Evolutionary conservation across 768 basidiomycete species (phyloP).

Genomic region (Mycena capillaripes): DNA sequence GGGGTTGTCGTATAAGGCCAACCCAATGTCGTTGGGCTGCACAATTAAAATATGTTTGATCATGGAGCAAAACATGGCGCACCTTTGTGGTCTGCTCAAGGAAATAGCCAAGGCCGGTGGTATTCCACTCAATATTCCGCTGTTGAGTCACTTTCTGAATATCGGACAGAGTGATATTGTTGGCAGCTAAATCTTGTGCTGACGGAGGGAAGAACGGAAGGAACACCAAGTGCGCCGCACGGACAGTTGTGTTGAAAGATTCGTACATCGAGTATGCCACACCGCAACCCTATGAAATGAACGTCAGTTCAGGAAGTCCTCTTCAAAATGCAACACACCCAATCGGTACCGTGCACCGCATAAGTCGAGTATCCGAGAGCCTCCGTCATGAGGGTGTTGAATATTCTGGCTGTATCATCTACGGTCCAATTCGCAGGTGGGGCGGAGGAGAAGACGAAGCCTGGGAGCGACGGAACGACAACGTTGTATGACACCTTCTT

Average conservation of each 20-base stretch:
- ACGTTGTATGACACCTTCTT: too few species aligned
- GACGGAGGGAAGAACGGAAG: constrained; percentile 21
- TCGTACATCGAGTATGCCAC: constrained; percentile 13
- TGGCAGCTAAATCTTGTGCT: background rate
- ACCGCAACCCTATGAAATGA: background rate
- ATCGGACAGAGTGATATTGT: constrained; percentile 16
- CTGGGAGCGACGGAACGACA: constrained; percentile 15
- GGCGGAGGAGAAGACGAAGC: constrained; percentile 36
- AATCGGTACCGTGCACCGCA: constrained; percentile 41
- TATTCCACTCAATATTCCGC: constrained; percentile 4
- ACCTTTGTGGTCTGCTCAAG: background rate
- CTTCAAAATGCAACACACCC: constrained; percentile 28
- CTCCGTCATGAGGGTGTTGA: constrained; percentile 43
- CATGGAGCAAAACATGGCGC: background rate
- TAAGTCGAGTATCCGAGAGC: constrained; percentile 42
- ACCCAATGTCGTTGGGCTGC: constrained; percentile 42
- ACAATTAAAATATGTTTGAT: background rate
- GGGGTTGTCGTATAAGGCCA: constrained; percentile 42
- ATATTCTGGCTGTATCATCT: constrained; percentile 41
- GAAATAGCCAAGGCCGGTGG: constrained; percentile 6
- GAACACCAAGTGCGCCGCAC: constrained; percentile 24
- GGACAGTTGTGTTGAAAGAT: constrained; percentile 20
- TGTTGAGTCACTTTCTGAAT: constrained; percentile 15
- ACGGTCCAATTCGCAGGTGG: constrained; percentile 37
- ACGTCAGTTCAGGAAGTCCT: background rate